Percentiles rank a stretch among this genome's conserved stretches.
Conservation (phyloP, 2,329 filamentous ascomycete genomes). For the Alternaria hordeiaustralica region DNA sequence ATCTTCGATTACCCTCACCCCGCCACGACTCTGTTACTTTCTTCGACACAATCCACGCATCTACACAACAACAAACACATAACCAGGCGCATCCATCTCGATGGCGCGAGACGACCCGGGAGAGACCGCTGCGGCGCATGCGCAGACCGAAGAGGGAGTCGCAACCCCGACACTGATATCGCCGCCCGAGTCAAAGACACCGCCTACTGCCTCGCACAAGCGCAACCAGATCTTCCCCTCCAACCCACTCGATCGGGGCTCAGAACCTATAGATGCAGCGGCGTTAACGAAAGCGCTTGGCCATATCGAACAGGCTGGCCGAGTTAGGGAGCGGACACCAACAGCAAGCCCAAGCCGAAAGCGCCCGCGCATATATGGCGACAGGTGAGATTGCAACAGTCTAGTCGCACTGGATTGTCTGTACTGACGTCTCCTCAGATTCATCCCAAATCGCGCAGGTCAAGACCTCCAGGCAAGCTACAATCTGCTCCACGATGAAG, state of each 20-base stretch:
- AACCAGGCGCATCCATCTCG: conserved; percentile 16
- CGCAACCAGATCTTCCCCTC: conserved; percentile 48
- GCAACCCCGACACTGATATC: conserved; percentile 58
- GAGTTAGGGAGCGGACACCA: conserved; percentile 66
- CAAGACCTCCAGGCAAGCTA: conserved; percentile 94
- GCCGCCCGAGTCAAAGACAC: conserved; percentile 66
- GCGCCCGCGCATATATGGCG: conserved; percentile 69
- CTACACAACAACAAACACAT: not conserved
- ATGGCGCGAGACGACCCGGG: conserved; percentile 29
- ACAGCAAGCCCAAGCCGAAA: conserved; percentile 72
- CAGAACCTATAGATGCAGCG: conserved; percentile 65
- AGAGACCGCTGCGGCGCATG: conserved; percentile 22
- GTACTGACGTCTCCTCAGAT: conserved; percentile 61
- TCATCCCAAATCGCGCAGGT: conserved; percentile 92
- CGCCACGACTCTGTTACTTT: not conserved
- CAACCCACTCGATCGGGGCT: conserved; percentile 43
- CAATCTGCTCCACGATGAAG: conserved; percentile 88
- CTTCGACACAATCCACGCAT: not conserved
- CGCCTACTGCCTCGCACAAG: conserved; percentile 62
- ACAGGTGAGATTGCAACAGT: conserved; percentile 43
- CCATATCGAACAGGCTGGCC: conserved; percentile 66
- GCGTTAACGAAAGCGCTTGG: conserved; percentile 67
- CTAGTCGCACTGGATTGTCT: not conserved
- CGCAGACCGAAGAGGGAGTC: conserved; percentile 33
- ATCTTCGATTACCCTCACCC: not conserved